phyloP scores from a whole-genome alignment of 2,329 filamentous ascomycete species.

The Colletotrichum sp. region DNA sequence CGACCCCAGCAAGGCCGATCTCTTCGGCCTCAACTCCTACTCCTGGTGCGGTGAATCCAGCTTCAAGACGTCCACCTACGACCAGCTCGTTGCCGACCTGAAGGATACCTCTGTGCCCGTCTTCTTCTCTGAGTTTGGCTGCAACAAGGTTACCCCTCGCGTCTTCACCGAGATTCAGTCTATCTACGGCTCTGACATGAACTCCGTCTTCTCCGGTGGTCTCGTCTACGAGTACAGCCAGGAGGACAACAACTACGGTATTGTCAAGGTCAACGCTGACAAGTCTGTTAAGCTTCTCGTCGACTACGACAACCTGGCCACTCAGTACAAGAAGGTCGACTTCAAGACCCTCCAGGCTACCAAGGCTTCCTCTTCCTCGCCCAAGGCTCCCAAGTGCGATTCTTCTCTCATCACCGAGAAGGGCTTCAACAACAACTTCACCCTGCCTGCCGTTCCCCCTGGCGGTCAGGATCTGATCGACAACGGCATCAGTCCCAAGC shows the following conservation, averaged over 20 bases:
- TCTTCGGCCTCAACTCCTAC: slow-evolving; percentile 78
- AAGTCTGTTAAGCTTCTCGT: slow-evolving; percentile 61
- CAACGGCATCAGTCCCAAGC: slow-evolving; percentile 72
- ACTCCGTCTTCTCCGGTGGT: slow-evolving; percentile 71
- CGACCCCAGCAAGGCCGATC: slow-evolving; percentile 70
- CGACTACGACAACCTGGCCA: slow-evolving; percentile 77
- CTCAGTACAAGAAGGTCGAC: slow-evolving; percentile 78
- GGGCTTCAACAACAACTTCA: slow-evolving; percentile 81
- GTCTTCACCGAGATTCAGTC: slow-evolving; percentile 77
- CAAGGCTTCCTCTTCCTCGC: slow-evolving; percentile 59
- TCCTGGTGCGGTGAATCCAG: slow-evolving; percentile 74
- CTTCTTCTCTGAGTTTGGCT: slow-evolving; percentile 85
- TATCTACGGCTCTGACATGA: slow-evolving; percentile 77
- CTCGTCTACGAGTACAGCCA: slow-evolving; percentile 83
- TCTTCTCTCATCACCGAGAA: slow-evolving; percentile 68
- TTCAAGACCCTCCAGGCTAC: slow-evolving; percentile 68
- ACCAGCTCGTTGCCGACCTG: slow-evolving; percentile 70
- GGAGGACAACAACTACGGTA: slow-evolving; percentile 69
- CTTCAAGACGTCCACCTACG: slow-evolving; percentile 67
- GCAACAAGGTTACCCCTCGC: slow-evolving; percentile 74
- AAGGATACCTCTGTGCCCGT: slow-evolving; percentile 70
- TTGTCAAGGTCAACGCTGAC: slow-evolving; percentile 67
- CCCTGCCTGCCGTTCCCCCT: slow-evolving; percentile 70
- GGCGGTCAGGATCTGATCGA: slow-evolving; percentile 76
- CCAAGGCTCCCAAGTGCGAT: slow-evolving; percentile 66